phyloP scores from a whole-genome alignment of 441 rosid genomes.

The Brassica hybrid region DNA sequence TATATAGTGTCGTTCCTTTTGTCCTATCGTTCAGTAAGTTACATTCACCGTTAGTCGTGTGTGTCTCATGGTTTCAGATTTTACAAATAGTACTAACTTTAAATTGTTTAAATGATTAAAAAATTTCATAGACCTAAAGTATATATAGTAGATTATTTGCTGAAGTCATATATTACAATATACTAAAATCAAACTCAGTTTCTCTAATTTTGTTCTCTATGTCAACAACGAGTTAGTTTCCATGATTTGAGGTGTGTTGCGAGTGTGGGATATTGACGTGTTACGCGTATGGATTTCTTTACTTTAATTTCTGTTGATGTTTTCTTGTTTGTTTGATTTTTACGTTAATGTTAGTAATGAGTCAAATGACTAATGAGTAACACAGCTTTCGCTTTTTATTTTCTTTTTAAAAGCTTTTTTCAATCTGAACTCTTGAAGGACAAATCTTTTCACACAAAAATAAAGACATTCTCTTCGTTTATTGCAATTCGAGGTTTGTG shows the following conservation, averaged over 20 bases:
- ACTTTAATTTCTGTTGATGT: background rate
- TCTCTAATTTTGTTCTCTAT: background rate
- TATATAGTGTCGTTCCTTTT: background rate
- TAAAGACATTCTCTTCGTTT: background rate
- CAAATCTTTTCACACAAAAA: background rate
- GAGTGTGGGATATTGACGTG: slow-evolving; percentile 5
- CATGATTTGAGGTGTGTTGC: slow-evolving; percentile 18
- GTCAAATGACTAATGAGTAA: background rate
- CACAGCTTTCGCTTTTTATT: background rate
- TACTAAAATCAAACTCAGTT: background rate
- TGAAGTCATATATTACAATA: background rate
- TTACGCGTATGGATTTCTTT: slow-evolving; percentile 1
- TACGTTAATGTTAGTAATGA: background rate
- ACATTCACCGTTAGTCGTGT: background rate
- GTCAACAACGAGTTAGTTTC: slow-evolving; percentile 12
- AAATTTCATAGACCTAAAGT: background rate
- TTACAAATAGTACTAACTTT: background rate
- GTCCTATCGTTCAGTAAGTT: background rate
- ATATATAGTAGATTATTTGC: background rate
- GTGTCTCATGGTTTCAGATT: background rate
- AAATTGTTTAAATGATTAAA: background rate
- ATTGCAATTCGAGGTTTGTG: background rate
- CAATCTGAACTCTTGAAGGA: background rate
- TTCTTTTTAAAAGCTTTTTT: background rate
- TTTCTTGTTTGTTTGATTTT: slow-evolving; percentile 2